Conservation (phyloP, 1,284 basidiomycete species). For the Inonotus obliquus region DNA sequence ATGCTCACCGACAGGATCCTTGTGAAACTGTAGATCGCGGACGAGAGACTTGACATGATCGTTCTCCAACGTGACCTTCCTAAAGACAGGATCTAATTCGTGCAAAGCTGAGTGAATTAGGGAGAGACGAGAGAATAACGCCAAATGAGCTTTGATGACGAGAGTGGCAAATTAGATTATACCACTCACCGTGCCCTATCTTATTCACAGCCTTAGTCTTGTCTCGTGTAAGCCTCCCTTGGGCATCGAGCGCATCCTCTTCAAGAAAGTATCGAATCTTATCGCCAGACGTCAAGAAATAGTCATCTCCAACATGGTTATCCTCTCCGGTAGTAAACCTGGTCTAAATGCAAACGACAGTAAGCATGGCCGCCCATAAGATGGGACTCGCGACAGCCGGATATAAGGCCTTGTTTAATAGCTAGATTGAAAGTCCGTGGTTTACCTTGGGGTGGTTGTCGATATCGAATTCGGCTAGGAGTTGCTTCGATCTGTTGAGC, state of each 20-base stretch:
- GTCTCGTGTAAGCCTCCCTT: conserved; percentile 66
- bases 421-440: conserved; percentile 3
- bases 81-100: conserved; percentile 78
- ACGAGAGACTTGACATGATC: conserved; percentile 62
- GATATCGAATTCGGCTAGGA: conserved; percentile 74
- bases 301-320: conserved; percentile 84
- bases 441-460: conserved; percentile 78
- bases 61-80: conserved; percentile 74
- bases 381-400: background rate
- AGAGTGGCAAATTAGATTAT: background rate
- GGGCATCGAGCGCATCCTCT: conserved; percentile 64
- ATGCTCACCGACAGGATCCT: conserved; percentile 70
- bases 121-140: conserved; percentile 18
- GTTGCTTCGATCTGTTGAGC: conserved; percentile 61
- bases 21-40: conserved; percentile 73
- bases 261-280: conserved; percentile 92
- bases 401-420: background rate
- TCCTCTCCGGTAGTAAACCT: conserved; percentile 81
- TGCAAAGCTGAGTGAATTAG: conserved; percentile 56
- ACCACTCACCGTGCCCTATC: conserved; percentile 74
- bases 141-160: background rate
- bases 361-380: background rate
- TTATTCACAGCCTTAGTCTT: conserved; percentile 81
- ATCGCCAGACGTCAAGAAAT: conserved; percentile 88
- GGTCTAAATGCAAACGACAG: conserved; percentile 45